Evolutionary conservation across 371 early-diverging fungal species (phyloP), one percentile per base, ranked within the genome.

Genomic region (Rhizopus sp.): DNA sequence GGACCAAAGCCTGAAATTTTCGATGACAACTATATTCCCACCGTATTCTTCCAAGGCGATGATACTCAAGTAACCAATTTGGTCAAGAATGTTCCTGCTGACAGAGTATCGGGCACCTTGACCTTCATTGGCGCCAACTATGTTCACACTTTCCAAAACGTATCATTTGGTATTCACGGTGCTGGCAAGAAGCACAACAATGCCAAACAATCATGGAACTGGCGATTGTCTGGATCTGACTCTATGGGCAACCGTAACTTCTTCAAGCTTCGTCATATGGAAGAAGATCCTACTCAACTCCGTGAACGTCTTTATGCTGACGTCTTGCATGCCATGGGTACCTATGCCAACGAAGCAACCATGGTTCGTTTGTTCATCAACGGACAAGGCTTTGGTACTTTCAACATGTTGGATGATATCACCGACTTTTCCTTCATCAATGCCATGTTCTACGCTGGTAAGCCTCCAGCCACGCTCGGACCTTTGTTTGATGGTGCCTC

Each of bases 241-340:
- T 58, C 48, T 23, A 49, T 73, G 13, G 73, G 63, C 47, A 66
- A 70, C 41, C 81, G 83, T 50, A 69, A 59, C 64, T 79, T 68
- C 60, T 79, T 83, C 70, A 83, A 83, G 62, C 61, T 80, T 38
- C 77, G 83, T 49, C 81, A 83, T 50, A 75, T 75, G 73, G 80
- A 83, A 58, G 78, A 77, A 65, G 83, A 83, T 40, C 83, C 83
- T 39, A 83, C 83, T 31, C 83, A 83, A 60, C 74, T 83, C 34
- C 83, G 83, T 60, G 83, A 83, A 51, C 79, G 81, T 67, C 66
- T 80, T 13, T 83, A 79, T 34, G 68, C 81, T 50, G 83, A 83
- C 61, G 59, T 77, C 42, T 48, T 72, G 12, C 72, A 71, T 50
- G 81, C 83, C 39, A 51, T 83, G 57, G 81, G 81, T 47, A 68